phyloP scores from a whole-genome alignment of 2,329 filamentous ascomycete species.

The Myriosclerotinia curreyana region DNA sequence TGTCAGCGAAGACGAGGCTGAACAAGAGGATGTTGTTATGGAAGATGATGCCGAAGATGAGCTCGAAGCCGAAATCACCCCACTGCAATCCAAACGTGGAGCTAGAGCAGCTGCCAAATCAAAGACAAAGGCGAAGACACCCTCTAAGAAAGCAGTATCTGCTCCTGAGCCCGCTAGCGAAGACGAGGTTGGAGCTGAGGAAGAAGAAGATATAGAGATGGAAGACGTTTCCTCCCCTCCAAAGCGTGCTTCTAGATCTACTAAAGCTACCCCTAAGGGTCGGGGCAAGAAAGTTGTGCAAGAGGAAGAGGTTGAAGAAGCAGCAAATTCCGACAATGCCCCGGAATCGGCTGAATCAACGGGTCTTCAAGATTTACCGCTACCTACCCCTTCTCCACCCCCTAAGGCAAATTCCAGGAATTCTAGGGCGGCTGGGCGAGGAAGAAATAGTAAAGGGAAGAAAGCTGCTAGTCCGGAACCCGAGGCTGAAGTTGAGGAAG shows the following conservation, averaged over 20 bases:
- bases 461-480: slow-evolving; percentile 2
- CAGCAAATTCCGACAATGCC: slow-evolving; percentile 14
- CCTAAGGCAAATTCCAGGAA: slow-evolving; percentile 3
- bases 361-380: background rate
- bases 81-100: slow-evolving; percentile 8
- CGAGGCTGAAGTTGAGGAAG: slow-evolving; percentile 13
- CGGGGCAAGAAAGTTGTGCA: slow-evolving; percentile 2
- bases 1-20: slow-evolving; percentile 3
- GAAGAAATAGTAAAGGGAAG: background rate
- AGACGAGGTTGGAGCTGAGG: slow-evolving; percentile 17
- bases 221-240: slow-evolving; percentile 11
- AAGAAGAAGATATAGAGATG: slow-evolving; percentile 20
- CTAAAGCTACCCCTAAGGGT: background rate
- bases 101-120: background rate
- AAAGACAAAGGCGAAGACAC: slow-evolving; percentile 7
- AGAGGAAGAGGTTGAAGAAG: slow-evolving; percentile 9
- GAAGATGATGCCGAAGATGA: slow-evolving; percentile 3
- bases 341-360: background rate
- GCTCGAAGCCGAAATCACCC: background rate
- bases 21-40: slow-evolving; percentile 15
- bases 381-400: slow-evolving; percentile 2
- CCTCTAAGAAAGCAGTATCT: background rate
- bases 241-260: slow-evolving; percentile 2
- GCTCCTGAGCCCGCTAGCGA: background rate
- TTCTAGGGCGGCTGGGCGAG: slow-evolving; percentile 1